Conservation (phyloP, 2,329 filamentous ascomycete species). For the Pseudogymnoascus pannorum region DNA sequence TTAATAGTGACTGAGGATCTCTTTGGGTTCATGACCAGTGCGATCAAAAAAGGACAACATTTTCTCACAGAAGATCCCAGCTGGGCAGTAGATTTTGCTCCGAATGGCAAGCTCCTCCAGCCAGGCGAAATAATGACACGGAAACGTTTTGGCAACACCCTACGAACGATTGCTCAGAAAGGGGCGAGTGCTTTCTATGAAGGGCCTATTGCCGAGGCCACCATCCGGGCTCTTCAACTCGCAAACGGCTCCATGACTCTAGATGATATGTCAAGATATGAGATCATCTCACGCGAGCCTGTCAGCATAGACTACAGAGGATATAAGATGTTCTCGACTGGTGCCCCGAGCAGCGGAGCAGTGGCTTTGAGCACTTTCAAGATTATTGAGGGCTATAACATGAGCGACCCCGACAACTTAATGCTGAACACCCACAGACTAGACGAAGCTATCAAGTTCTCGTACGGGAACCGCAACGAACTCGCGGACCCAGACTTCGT, state of each 20-base stretch:
- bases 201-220: slow-evolving; percentile 54
- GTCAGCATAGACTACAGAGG: slow-evolving; percentile 59
- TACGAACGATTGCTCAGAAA: slow-evolving; percentile 52
- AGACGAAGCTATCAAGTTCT: slow-evolving; percentile 84
- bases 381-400: slow-evolving; percentile 68
- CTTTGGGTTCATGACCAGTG: slow-evolving; percentile 61
- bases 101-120: slow-evolving; percentile 48
- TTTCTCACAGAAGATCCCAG: slow-evolving; percentile 54
- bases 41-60: slow-evolving; percentile 37
- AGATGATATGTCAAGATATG: slow-evolving; percentile 58
- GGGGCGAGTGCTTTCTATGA: slow-evolving; percentile 57
- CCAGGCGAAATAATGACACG: slow-evolving; percentile 58
- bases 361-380: slow-evolving; percentile 64
- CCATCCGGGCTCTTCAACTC: slow-evolving; percentile 48
- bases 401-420: slow-evolving; percentile 41
- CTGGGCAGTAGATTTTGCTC: slow-evolving; percentile 65
- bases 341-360: slow-evolving; percentile 70
- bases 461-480: slow-evolving; percentile 69
- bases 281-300: slow-evolving; percentile 54
- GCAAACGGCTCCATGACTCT: slow-evolving; percentile 62
- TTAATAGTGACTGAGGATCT: slow-evolving; percentile 60
- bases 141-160: slow-evolving; percentile 57
- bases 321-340: slow-evolving; percentile 61
- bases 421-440: slow-evolving; percentile 75
- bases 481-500: slow-evolving; percentile 80